phyloP scores from a whole-genome alignment of 129 eudicot genomes.

The Flaveria ramosissima region DNA sequence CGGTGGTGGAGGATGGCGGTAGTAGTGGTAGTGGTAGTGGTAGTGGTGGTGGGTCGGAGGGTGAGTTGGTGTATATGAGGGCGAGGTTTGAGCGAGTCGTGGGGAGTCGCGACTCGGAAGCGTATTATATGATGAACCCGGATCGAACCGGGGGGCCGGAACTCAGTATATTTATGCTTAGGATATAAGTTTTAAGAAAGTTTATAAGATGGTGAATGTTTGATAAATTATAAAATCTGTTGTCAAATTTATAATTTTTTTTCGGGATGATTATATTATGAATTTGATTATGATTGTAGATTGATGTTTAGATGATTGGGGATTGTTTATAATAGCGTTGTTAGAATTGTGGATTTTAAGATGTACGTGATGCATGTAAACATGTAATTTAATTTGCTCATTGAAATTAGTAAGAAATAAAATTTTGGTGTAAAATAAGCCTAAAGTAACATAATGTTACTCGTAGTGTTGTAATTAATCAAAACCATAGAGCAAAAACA shows the following conservation, averaged over 20 bases:
- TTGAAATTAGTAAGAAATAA: neutral
- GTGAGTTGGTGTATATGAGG: constrained; percentile 93
- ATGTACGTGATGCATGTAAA: neutral
- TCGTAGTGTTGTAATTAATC: too few species aligned
- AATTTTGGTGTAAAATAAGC: too few species aligned
- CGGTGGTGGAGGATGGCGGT: constrained; percentile 61
- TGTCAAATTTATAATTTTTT: constrained; percentile 2
- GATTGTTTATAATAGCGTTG: too few species aligned
- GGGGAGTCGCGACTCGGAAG: constrained; percentile 96
- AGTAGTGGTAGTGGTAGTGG: constrained; percentile 7
- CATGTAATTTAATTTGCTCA: neutral
- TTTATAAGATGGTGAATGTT: neutral
- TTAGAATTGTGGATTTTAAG: constrained; percentile 6
- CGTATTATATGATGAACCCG: constrained; percentile 92
- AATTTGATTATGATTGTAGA: constrained; percentile 8
- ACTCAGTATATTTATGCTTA: constrained; percentile 76
- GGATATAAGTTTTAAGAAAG: constrained; percentile 35
- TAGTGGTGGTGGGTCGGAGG: constrained; percentile 33
- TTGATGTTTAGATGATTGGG: neutral
- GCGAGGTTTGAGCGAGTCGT: constrained; percentile 90
- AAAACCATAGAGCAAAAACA: too few species aligned
- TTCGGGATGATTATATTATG: neutral
- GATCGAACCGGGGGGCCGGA: constrained; percentile 88
- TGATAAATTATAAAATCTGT: neutral
- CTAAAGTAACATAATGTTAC: too few species aligned